Base-by-base conservation (phyloP, 2,329 filamentous ascomycete genomes). In the Microdochium nivale region DNA sequence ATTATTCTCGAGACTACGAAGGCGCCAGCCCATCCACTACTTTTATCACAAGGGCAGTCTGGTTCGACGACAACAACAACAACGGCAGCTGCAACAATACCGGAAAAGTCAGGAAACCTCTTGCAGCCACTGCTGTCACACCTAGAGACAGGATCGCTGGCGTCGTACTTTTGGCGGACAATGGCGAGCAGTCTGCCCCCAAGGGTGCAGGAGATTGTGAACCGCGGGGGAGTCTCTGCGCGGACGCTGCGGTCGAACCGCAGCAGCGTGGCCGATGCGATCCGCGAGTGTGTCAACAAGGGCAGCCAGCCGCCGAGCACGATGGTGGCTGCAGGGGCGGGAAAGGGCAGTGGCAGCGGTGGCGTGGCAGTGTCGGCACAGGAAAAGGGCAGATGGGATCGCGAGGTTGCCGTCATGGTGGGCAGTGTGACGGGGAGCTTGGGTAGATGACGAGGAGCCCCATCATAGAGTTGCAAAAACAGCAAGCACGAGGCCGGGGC, bases 331-430 rank as follows among this genome's bases (percentile, higher is more conserved):
- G 65, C 67, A 53, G 70, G 67, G 43, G 80, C 73, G 60, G 68
- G 65, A 30, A 76, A 73, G 52, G 56, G 54, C 54, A 60, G 57
- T 54, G 73, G 65, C 58, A 66, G 67, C 32, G 68, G 76, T 43
- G 63, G 70, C n/a, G 70, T 70, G 13, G 71, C 71, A 56, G 70
- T 67, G 55, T 44, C 21, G 9, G 40, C 14, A 19, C 19, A 13
- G 40, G 40, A 16, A 7, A 44, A 44, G 40, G 74, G 72, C 7
- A 79, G 74, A 52, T 96, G 90, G 89, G 92, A 96, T 62, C 80
- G 92, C 37, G 94, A 97, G 70, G 86, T 91, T 48, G 90, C 91
- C 1, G 91, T 97, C 48, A 96, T 97, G 92, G 87, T 95, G 43
- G 86, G 88, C 50, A 88, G 88, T 60, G 83, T 96, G 5, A 76